A percentile compares a stretch with the other conserved stretches of the same genome.
Evolutionary conservation across 208 protist genomes (phyloP).

Genomic region (Naegleria lovaniensis): DNA sequence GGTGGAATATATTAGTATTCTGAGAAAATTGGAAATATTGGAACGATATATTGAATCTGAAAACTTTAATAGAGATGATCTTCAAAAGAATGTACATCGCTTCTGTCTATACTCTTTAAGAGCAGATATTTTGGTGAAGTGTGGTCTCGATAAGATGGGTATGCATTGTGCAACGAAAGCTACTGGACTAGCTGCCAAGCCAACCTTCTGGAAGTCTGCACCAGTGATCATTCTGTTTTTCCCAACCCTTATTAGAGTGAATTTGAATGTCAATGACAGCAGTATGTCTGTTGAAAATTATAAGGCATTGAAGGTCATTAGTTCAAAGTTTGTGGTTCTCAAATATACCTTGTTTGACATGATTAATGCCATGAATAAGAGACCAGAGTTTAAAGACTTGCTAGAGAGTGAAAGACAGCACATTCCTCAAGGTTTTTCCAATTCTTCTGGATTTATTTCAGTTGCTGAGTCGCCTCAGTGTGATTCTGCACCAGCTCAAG

Average conservation of each 20-base stretch:
- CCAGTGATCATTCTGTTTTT: background rate
- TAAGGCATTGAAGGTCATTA: background rate
- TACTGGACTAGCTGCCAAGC: background rate
- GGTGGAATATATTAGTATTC: background rate
- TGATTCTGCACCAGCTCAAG: background rate
- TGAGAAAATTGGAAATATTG: background rate
- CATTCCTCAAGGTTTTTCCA: background rate
- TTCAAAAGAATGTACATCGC: background rate
- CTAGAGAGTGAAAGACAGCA: constrained; percentile 1
- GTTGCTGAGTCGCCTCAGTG: background rate
- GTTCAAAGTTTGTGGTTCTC: background rate
- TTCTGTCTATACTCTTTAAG: background rate
- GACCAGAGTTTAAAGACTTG: background rate
- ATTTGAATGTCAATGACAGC: background rate
- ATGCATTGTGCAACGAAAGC: background rate
- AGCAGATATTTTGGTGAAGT: background rate
- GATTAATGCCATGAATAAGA: background rate
- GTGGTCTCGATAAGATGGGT: background rate
- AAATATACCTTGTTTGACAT: constrained; percentile 3
- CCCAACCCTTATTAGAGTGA: background rate
- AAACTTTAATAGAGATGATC: background rate
- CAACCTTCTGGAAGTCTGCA: background rate
- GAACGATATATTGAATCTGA: background rate
- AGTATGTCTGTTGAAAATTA: constrained; percentile 12
- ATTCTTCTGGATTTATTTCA: background rate